A percentile compares a stretch with the other conserved stretches of the same genome.
phyloP scores from a whole-genome alignment of 352 stramenopile species.

The Pythium pyrilobum region DNA sequence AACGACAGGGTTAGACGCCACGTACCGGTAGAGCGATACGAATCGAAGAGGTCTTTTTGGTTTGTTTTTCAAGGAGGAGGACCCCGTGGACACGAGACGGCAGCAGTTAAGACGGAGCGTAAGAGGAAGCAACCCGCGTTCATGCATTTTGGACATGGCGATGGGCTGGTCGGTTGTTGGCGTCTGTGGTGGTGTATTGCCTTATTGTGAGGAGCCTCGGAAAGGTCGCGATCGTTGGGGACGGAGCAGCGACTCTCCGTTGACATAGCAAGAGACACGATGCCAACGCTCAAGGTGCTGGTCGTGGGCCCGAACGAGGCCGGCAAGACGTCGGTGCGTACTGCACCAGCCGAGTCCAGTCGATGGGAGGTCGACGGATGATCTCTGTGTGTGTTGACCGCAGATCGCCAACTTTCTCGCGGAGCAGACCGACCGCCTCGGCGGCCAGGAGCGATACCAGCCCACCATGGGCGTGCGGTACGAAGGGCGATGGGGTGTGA shows the following conservation, averaged over 20 bases:
- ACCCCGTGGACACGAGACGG: no score
- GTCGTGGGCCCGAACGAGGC: conserved; percentile 74
- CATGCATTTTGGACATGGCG: conserved; percentile 7
- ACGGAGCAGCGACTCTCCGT: background rate
- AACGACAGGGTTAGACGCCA: no score
- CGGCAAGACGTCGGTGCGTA: conserved; percentile 68
- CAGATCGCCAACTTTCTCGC: conserved; percentile 81
- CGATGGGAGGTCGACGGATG: background rate
- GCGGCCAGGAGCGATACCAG: conserved; percentile 54
- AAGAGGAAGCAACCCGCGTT: background rate
- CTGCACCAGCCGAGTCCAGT: no score
- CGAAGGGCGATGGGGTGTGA: no score
- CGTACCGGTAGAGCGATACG: no score
- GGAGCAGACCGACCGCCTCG: conserved; percentile 55
- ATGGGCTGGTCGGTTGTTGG: no score
- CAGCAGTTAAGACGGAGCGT: no score
- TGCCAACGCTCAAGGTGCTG: conserved; percentile 72
- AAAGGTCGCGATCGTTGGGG: conserved; percentile 13
- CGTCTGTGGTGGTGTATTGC: background rate
- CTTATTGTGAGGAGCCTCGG: background rate
- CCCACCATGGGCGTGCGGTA: conserved; percentile 64
- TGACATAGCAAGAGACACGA: no score
- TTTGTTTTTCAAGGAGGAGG: no score
- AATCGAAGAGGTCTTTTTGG: no score
- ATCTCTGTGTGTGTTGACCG: background rate